These are phyloP conservation scores for Rhizophagus sp. DNA, from an alignment of 192 early-diverging fungal species.

Conservation along the genomic window DNA sequence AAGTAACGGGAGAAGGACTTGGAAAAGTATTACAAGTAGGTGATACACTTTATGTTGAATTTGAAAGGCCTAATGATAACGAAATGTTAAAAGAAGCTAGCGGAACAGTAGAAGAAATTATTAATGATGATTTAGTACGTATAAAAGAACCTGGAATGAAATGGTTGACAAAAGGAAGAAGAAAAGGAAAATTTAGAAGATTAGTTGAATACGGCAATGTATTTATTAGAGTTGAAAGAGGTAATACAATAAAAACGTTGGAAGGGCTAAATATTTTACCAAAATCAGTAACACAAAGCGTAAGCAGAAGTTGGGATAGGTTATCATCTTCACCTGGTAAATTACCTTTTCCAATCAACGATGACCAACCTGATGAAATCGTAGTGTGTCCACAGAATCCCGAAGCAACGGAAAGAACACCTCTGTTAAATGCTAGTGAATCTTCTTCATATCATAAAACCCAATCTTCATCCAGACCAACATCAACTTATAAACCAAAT, in stretches of 20 bases:
- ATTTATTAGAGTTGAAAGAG: slow-evolving; percentile 43
- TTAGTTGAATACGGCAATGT: slow-evolving; percentile 40
- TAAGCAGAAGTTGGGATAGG: slow-evolving; percentile 18
- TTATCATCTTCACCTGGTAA: slow-evolving; percentile 21
- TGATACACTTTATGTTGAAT: slow-evolving; percentile 45
- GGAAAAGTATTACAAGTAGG: slow-evolving; percentile 35
- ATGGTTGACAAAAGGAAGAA: slow-evolving; percentile 43
- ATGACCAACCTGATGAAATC: slow-evolving; percentile 12
- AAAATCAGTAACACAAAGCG: not conserved
- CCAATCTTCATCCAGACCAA: not conserved
- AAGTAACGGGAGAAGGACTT: slow-evolving; percentile 35
- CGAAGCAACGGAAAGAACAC: slow-evolving; percentile 22
- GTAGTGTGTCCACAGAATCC: not conserved
- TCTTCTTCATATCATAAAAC: not conserved
- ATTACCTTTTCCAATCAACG: not conserved
- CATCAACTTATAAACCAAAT: not conserved
- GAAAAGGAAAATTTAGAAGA: slow-evolving; percentile 32
- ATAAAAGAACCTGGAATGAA: slow-evolving; percentile 44
- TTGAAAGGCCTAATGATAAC: slow-evolving; percentile 36
- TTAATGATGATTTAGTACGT: slow-evolving; percentile 33
- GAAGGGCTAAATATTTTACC: slow-evolving; percentile 29
- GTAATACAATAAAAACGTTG: slow-evolving; percentile 40
- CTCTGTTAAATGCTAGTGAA: slow-evolving; percentile 20
- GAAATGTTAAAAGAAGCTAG: slow-evolving; percentile 32
- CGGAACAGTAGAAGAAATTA: slow-evolving; percentile 38